Evolutionary conservation across 306 rosid species (phyloP), one percentile per base, ranked within the genome.

Genomic region (Inga laurina): DNA sequence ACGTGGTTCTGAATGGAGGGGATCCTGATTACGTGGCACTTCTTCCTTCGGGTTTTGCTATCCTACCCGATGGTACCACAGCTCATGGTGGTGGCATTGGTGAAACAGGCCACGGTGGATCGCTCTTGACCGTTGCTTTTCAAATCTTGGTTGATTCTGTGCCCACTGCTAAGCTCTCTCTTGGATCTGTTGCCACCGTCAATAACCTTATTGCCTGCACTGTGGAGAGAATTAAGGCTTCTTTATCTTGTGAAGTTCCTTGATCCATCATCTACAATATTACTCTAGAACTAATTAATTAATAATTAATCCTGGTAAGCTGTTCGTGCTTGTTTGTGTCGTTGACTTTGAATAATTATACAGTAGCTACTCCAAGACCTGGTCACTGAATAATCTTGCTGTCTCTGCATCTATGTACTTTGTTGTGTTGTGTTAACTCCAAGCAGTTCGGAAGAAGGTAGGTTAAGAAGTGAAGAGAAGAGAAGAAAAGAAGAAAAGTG

Each of bases 11-110:
- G 2, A 97, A 90, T 4, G 99, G 99, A 3, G 98, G 99, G 19
- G 97, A 97, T 74, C 99, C 99, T 0, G 98, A 94, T 54, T 97
- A 92, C 24, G 99, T 97, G 1, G 99, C 98, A 4, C 95, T 94
- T 24, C 95, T 97, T 67, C 99, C 99, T 19, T 97, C 99, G 0
- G 99, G 99, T 9, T 94, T 97, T 49, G 99, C 99, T 16, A 94
- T 97, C 37, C 97, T 97, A n/a, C 94, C 98, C 0, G 97, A 94
- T 54, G 98, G 98, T 52, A 88, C 81, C 35, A 49, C 87, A 2
- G 1, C 89, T 0, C 85, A 80, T 35, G 87, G 88, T 35, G 84
- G 76, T 18, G 89, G 82, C 39, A 79, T 79, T 18, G 88, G 76
- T 16, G 97, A 91, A 84, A 56, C 84, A 49, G 88, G 76, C 0